Evolutionary conservation across 768 basidiomycete species (phyloP), one percentile per base, ranked within the genome.

Genomic region (Rhodocollybia butyracea): DNA sequence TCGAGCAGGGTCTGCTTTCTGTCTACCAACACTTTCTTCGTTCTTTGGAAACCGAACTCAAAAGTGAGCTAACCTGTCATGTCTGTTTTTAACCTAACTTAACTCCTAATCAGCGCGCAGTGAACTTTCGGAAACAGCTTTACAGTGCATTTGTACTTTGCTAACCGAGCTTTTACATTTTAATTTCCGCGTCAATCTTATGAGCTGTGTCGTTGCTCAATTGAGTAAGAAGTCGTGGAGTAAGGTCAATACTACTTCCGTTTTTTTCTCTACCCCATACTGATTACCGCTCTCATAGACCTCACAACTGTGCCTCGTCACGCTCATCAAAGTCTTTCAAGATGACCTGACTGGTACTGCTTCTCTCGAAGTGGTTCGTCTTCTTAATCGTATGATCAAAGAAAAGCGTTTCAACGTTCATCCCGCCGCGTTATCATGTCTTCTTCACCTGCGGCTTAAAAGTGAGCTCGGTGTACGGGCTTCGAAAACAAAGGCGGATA

Each of bases 321-420:
- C 93, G 4, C 67, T 99, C 63, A 86, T 91, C 65, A 76, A 78
- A 46, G 87, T 98, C 39, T 93, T 98, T 72, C 82, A 83, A 47
- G 81, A 82, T 59, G 97, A 98, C 74, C 72, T 81, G 19, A 88
- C 89, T 11, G 94, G 94, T 17, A 71, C 74, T 10, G 77, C 89
- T 46, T 97, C 97, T 3, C 80, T 98, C 55, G 93, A 97, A 68
- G 75, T 87, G 55, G 91, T 98, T 39, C 89, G 94, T 42, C 76
- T 98, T 36, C 71, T 99, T 59, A 94, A 97, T 62, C 85, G 94
- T 57, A 98, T 98, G 91, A 83, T 97, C 68, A 98, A 96, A 69
- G 96, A 97, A 66, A 85, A 86, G 30, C 83, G 84, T 60, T 99
- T 91, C 73, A 85, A 87, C 60, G 85, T 98, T 39, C 89, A 95